A percentile compares a stretch with the other conserved stretches of the same genome.
Conservation (phyloP, 768 basidiomycete genomes). For the Pleurotus cornucopiae region DNA sequence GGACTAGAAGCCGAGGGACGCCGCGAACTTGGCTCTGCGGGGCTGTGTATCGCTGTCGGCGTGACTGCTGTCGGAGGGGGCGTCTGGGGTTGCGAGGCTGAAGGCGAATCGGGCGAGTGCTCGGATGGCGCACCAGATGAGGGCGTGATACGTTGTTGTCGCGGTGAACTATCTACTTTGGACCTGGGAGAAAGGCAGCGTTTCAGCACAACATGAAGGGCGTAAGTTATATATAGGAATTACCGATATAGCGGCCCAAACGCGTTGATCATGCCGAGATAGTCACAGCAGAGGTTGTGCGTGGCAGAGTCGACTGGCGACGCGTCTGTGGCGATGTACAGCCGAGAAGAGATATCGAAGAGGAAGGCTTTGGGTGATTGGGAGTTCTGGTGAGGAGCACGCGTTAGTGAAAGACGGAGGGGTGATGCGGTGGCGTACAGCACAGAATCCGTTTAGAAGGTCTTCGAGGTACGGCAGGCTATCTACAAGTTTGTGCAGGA, state of each 20-base stretch:
- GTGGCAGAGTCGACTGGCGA: constrained; percentile 88
- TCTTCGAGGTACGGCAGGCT: constrained; percentile 85
- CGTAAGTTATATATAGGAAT: constrained; percentile 9
- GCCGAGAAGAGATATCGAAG: constrained; percentile 79
- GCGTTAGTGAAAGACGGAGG: background rate
- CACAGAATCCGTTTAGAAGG: constrained; percentile 80
- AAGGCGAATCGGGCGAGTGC: constrained; percentile 9
- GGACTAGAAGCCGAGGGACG: constrained; percentile 2
- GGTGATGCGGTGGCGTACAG: constrained; percentile 36
- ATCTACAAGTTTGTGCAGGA: constrained; percentile 83
- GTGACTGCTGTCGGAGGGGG: constrained; percentile 24
- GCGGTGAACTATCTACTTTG: constrained; percentile 23
- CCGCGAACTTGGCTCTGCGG: constrained; percentile 15
- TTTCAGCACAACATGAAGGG: background rate
- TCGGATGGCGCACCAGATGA: constrained; percentile 14
- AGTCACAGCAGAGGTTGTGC: constrained; percentile 88
- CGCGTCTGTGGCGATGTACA: constrained; percentile 92
- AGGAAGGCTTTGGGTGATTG: constrained; percentile 92
- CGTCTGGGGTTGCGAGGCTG: constrained; percentile 17
- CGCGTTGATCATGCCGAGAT: constrained; percentile 80
- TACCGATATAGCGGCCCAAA: constrained; percentile 87
- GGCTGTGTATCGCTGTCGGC: constrained; percentile 15
- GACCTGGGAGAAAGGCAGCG: constrained; percentile 18
- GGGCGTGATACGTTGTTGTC: constrained; percentile 12
- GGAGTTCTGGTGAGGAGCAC: constrained; percentile 57